Percentiles rank a stretch among this genome's conserved stretches.
Evolutionary conservation across 352 stramenopile genomes (phyloP).

Genomic region (Phytopythium litorale): DNA sequence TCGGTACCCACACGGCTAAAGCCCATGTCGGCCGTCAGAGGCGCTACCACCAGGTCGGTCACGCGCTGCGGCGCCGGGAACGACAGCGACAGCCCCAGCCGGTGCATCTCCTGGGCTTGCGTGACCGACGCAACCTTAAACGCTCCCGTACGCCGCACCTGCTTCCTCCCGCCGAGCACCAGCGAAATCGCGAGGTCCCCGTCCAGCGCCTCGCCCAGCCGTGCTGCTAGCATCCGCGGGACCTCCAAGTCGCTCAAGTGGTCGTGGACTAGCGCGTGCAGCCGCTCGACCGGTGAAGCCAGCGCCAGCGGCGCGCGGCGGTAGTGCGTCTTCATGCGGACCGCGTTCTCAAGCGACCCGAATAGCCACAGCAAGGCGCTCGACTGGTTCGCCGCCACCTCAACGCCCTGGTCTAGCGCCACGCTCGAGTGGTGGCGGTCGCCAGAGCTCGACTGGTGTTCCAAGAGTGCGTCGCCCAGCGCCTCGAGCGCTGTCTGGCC

Average conservation of each 20-base stretch:
- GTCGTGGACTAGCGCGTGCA: conserved; percentile 28
- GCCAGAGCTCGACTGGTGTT: not conserved
- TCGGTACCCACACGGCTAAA: conserved; percentile 21
- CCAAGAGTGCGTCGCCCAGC: not conserved
- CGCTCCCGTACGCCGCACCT: conserved; percentile 6
- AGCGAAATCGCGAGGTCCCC: conserved; percentile 15
- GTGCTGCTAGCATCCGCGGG: not conserved
- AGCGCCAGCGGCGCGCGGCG: conserved; percentile 11
- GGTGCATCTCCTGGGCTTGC: conserved; percentile 12
- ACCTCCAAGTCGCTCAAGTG: conserved; percentile 24
- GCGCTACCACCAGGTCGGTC: conserved; percentile 12
- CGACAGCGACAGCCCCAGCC: conserved; percentile 17
- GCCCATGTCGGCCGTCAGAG: conserved; percentile 25
- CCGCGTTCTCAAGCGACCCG: conserved; percentile 19
- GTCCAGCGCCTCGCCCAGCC: conserved; percentile 21
- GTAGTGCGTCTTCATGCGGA: conserved; percentile 23
- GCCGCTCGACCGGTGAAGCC: conserved; percentile 21
- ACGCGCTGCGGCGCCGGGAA: conserved; percentile 23
- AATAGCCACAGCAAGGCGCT: conserved; percentile 18
- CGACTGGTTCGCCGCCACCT: not conserved
- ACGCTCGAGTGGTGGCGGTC: too few species aligned
- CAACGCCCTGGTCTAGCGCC: not conserved
- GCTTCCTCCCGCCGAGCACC: not conserved
- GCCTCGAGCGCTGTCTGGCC: not conserved
- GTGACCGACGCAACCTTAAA: conserved; percentile 10